phyloP scores from a whole-genome alignment of 2,329 filamentous ascomycete species.

The Fonsecaea multimorphosa region DNA sequence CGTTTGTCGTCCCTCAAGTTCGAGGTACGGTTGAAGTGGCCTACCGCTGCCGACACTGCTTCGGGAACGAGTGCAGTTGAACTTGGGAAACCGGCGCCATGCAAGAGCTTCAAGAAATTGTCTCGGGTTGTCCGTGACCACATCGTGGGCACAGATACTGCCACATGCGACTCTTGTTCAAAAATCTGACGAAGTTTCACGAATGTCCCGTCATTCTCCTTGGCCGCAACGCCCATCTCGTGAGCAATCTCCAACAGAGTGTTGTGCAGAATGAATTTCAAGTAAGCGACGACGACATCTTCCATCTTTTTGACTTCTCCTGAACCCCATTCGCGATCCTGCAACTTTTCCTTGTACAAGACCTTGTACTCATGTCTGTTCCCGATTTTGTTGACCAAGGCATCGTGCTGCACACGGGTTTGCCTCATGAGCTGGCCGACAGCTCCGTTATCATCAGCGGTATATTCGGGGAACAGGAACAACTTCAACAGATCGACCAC shows the following conservation, averaged over 20 bases:
- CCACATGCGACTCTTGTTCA: not conserved
- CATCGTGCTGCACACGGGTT: not conserved
- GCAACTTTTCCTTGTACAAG: not conserved
- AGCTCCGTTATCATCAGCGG: not conserved
- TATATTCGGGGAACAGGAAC: not conserved
- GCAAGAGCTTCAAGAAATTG: not conserved
- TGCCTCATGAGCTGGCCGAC: not conserved
- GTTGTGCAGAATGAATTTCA: not conserved
- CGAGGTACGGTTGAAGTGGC: not conserved
- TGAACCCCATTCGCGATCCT: not conserved
- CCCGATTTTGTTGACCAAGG: not conserved
- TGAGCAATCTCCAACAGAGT: not conserved
- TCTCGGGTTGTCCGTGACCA: not conserved
- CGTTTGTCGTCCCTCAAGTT: not conserved
- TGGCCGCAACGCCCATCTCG: not conserved
- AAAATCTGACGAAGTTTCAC: not conserved
- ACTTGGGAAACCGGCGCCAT: not conserved
- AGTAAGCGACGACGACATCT: not conserved
- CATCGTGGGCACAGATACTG: not conserved
- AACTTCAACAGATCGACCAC: constrained; percentile 1
- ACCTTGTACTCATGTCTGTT: not conserved
- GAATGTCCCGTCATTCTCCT: not conserved
- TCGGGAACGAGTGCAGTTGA: not conserved
- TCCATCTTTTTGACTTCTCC: not conserved
- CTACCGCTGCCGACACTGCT: not conserved